Evolutionary conservation across 169 alveolate genomes (phyloP).

Genomic region (Neospora caninum): DNA sequence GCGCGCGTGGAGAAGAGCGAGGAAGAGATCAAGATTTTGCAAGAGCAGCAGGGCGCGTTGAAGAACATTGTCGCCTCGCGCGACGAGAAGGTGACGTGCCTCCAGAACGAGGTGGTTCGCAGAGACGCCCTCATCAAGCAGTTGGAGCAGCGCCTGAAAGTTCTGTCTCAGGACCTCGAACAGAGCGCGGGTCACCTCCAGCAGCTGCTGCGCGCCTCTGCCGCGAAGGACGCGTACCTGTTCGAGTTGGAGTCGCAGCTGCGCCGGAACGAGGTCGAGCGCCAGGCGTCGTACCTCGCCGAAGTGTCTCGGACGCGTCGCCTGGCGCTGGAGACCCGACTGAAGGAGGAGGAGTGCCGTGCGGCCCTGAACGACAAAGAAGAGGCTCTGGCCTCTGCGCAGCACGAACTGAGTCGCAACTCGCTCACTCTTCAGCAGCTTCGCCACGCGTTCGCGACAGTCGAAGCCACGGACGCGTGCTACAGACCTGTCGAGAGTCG

Average conservation of each 20-base stretch:
- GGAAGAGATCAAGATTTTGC: slow-evolving; percentile 54
- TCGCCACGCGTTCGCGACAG: slow-evolving; percentile 49
- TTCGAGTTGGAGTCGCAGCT: slow-evolving; percentile 59
- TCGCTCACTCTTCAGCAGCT: slow-evolving; percentile 43
- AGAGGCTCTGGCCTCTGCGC: slow-evolving; percentile 59
- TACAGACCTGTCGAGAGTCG: slow-evolving; percentile 33
- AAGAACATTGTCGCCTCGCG: slow-evolving; percentile 45
- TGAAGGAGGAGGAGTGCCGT: slow-evolving; percentile 56
- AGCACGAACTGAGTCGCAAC: slow-evolving; percentile 54
- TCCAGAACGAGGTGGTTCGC: slow-evolving; percentile 62
- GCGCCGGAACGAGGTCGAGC: slow-evolving; percentile 60
- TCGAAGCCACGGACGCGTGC: slow-evolving; percentile 47
- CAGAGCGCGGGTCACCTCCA: slow-evolving; percentile 50
- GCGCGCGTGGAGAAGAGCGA: slow-evolving; percentile 49
- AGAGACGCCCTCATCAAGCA: slow-evolving; percentile 55
- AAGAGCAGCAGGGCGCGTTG: slow-evolving; percentile 54
- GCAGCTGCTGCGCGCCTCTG: slow-evolving; percentile 51
- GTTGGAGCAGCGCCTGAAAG: slow-evolving; percentile 46
- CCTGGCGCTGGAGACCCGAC: slow-evolving; percentile 60
- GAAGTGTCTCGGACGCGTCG: slow-evolving; percentile 61
- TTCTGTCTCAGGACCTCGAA: slow-evolving; percentile 43
- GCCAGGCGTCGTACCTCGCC: slow-evolving; percentile 59
- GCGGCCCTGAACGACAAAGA: slow-evolving; percentile 58
- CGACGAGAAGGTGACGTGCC: slow-evolving; percentile 53
- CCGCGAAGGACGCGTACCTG: slow-evolving; percentile 63